Conservation (phyloP, 1,284 basidiomycete species). For the Rhodotorula glutinis region DNA sequence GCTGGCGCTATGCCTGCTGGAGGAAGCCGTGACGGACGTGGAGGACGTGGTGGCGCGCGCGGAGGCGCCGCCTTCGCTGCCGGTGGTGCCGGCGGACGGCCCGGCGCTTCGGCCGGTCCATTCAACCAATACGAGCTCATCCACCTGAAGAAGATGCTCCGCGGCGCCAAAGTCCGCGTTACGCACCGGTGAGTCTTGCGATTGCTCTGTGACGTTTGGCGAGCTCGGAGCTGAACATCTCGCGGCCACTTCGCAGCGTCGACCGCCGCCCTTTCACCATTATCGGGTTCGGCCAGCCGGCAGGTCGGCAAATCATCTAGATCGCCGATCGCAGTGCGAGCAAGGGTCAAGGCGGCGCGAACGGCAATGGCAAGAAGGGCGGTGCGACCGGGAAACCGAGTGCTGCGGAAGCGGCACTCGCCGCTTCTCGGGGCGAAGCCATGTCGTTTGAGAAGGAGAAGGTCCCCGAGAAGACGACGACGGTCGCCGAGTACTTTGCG, state of each 20-base stretch:
- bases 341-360: neutral
- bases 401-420: conserved; percentile 14
- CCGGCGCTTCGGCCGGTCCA: neutral
- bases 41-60: neutral
- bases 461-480: conserved; percentile 29
- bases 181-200: conserved; percentile 25
- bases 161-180: conserved; percentile 27
- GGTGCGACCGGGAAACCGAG: conserved; percentile 4
- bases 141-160: conserved; percentile 24
- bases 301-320: conserved; percentile 13
- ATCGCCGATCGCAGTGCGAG: conserved; percentile 4
- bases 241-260: neutral
- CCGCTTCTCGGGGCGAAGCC: conserved; percentile 16
- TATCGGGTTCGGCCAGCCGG: conserved; percentile 26
- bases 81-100: neutral
- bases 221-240: too few species aligned
- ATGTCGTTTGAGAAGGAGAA: conserved; percentile 5
- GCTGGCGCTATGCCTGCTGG: neutral
- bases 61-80: neutral
- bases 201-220: too few species aligned
- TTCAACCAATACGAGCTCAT: conserved; percentile 14
- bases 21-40: conserved; percentile 14
- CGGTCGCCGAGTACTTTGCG: conserved; percentile 49
- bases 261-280: conserved; percentile 24
- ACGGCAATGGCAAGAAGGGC: conserved; percentile 7